Base-by-base conservation (phyloP, 2,329 filamentous ascomycete genomes). In the Aureobasidium leucospermi region DNA sequence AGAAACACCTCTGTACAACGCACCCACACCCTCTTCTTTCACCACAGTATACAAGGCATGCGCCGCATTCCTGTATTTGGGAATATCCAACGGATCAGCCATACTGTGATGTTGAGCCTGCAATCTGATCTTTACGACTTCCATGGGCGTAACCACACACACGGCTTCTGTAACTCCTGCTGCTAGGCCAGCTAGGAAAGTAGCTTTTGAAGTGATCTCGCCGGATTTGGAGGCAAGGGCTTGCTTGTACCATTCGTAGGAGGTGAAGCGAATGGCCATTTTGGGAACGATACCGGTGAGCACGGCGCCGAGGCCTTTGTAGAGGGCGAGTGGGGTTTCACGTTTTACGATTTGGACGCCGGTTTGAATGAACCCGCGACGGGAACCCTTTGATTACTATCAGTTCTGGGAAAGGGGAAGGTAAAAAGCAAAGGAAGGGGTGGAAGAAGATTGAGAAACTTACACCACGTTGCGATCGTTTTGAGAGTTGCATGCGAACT, bases 261-360 rank as follows among this genome's bases (percentile, higher is more conserved):
- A 96, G 49, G 93, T 96, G 78, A 99, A 99, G 41, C 94, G 89
- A 73, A 97, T 99, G 63, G 94, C 94, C 94, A 99, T 99, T 78
- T 99, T 99, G 59, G 94, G 94, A 23, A 99, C 85, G 73, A 99
- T 99, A 66, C 94, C 94, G 28, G 92, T 96, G 61, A 97, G 75
- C 43, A 99, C 94, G 59, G 94, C 94, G 63, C 94, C 94, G n/a
- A 99, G 84, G 66, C 94, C 94, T 79, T 99, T 99, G 83, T 99
- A 99, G 61, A 99, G 79, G 64, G 89, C 94, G 38, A 99, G 79
- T 1, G 91, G 90, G 13, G 94, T 96, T 78, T 99, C 94, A 69
- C 88, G 87, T 71, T 84, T 84, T 58, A 96, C 85, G 68, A 99
- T 97, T 67, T 95, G 89, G 63, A 81, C 76, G 63, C 94, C 94